Conservation (phyloP, 2,329 filamentous ascomycete genomes). For the Neocucurbitaria cava region DNA sequence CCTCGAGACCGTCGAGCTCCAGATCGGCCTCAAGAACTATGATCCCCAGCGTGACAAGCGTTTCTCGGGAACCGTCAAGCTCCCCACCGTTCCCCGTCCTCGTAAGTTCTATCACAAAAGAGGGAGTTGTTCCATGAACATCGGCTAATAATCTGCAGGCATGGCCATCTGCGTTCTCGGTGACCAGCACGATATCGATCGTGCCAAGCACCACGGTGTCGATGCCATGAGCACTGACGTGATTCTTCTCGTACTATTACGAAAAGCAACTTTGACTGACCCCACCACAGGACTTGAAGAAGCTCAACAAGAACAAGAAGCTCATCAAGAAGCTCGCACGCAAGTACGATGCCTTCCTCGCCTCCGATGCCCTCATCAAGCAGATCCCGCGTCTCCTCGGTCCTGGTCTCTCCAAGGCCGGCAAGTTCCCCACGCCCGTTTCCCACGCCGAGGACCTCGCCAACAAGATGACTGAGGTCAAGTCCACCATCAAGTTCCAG, state of each 20-base stretch:
- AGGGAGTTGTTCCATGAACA: neutral
- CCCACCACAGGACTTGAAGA: conserved; percentile 79
- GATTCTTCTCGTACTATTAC: neutral
- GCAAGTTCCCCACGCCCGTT: conserved; percentile 99
- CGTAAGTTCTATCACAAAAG: conserved; percentile 21
- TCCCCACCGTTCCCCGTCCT: conserved; percentile 85
- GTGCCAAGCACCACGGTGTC: conserved; percentile 98
- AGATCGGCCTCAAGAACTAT: conserved; percentile 58
- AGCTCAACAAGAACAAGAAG: conserved; percentile 99
- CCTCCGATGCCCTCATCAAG: conserved; percentile 98
- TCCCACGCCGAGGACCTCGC: conserved; percentile 94
- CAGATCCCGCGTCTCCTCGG: conserved; percentile 99
- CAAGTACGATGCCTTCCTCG: conserved; percentile 99
- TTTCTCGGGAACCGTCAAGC: conserved; percentile 99
- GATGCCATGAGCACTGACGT: conserved; percentile 94
- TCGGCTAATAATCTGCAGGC: conserved; percentile 20
- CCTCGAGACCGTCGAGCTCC: conserved; percentile 86
- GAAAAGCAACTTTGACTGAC: conserved; percentile 7
- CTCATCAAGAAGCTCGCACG: conserved; percentile 99
- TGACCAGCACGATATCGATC: conserved; percentile 98
- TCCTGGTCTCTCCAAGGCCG: conserved; percentile 70
- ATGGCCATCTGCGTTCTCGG: conserved; percentile 71
- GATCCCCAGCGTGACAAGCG: conserved; percentile 99
- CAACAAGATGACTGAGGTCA: conserved; percentile 98
- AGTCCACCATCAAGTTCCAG: conserved; percentile 99